These are phyloP conservation scores for Alternaria infectoria DNA, from an alignment of 2,329 filamentous ascomycete genomes.

Conservation along the genomic window DNA sequence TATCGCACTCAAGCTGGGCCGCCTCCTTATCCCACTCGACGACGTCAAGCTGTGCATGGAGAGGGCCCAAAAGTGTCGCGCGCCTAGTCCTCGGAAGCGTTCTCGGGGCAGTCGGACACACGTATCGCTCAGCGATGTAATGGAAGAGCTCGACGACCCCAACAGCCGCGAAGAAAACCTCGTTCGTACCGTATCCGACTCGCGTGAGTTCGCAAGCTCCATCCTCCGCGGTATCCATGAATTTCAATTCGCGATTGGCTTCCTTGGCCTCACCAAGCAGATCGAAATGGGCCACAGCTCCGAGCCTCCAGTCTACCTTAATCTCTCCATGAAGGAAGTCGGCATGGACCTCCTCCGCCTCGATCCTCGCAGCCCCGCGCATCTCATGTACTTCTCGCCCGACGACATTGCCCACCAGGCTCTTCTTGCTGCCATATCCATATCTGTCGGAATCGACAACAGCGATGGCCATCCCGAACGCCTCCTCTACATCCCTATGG, in stretches of 20 bases:
- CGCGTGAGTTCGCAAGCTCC: constrained; percentile 88
- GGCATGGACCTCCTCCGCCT: constrained; percentile 90
- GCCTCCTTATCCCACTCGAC: constrained; percentile 88
- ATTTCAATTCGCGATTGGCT: constrained; percentile 92
- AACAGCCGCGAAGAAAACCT: constrained; percentile 72
- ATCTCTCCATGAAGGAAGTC: constrained; percentile 94
- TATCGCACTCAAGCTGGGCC: constrained; percentile 86
- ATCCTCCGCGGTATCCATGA: constrained; percentile 93
- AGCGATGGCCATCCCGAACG: constrained; percentile 85
- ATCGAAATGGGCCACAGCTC: constrained; percentile 71
- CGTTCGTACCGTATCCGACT: constrained; percentile 85
- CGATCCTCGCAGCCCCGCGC: constrained; percentile 89
- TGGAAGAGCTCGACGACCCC: constrained; percentile 74
- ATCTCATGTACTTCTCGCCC: constrained; percentile 97
- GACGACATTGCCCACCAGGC: constrained; percentile 95
- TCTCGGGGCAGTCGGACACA: constrained; percentile 53
- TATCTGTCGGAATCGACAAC: constrained; percentile 90
- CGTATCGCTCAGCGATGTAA: constrained; percentile 73
- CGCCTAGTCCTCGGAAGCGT: constrained; percentile 15
- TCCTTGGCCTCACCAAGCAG: constrained; percentile 83
- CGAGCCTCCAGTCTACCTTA: constrained; percentile 77
- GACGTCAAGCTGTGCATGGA: constrained; percentile 72
- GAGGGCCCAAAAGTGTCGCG: constrained; percentile 58
- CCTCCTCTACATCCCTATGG: constrained; percentile 94
- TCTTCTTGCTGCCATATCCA: constrained; percentile 86